Evolutionary conservation across 2,329 filamentous ascomycete genomes (phyloP), one percentile per base, ranked within the genome.

Genomic region (Mariannaea sp.): DNA sequence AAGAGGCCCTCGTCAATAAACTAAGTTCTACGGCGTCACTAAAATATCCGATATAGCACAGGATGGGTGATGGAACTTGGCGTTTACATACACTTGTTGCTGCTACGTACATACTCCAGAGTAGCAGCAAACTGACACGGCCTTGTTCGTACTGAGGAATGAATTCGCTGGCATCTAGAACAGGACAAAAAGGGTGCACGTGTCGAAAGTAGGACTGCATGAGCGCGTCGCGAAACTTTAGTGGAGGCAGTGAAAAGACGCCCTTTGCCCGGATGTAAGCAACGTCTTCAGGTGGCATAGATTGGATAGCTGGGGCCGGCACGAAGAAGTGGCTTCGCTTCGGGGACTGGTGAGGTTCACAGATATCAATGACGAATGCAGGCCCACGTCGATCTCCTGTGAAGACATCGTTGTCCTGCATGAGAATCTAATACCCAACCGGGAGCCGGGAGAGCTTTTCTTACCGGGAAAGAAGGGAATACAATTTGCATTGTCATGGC

Each of bases 51-150:
- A 32, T 12, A 27, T 12, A 30, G 4, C 13, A n/a, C 9, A 30
- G 8, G 9, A 30, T 30, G 29, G 29, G 7, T 12, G 5, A 30
- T 27, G 7, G 29, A 30, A 30, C 7, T 30, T 30, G 29, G 32
- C 6, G 2, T 2, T 13, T 8, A 67, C 74, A 53, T 60, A 72
- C 59, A 45, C 65, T 67, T 56, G 65, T 60, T 5, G 69, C 57
- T 4, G 62, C 66, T 7, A 69, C 40, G 24, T 70, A 67, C 62
- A 71, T 66, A 55, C 66, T 67, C 68, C 66, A 69, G 0, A 64
- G 36, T 7, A 69, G 42, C 5, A 67, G 26, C 1, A 67, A 51
- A 22, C 57, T 64, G 1, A 60, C 38, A 5, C 41, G 49, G 1
- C 49, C 51, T 6, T 53, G 51, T n/a, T 50, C 50, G 8, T 61